Base-by-base conservation (phyloP, 2,329 filamentous ascomycete genomes). In the Diaporthe sp. region DNA sequence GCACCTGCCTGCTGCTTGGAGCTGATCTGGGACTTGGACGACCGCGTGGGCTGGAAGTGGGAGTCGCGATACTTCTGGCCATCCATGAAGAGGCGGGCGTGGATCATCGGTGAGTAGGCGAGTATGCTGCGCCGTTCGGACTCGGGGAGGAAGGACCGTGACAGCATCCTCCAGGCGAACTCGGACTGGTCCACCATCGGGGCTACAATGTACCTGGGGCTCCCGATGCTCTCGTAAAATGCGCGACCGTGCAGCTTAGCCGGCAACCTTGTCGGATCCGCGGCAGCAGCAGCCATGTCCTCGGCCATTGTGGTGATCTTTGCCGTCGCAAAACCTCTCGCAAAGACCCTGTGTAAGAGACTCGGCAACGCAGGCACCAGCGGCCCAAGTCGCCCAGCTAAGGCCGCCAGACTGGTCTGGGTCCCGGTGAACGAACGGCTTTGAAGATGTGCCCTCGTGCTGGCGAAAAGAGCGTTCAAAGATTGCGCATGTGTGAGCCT, bases 111-210 rank as follows among this genome's bases (percentile, higher is more conserved):
- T 1, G 95, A 95, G 82, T 99, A 99, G 66, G 95, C 94, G 58
- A 98, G 90, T 45, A 98, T 86, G 30, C 88, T 89, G 72, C 88
- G 87, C 60, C 91, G 89, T 71, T 92, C 87, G 66, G 91, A 86
- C 8, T 92, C 84, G 1, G 94, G 89, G 79, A 98, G 91, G 84
- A 97, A 98, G 9, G 96, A 98, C 78, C 97, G 92, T n/a, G 94
- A 94, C 78, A 99, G 92, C 89, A 98, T 93, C 79, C 97, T 94
- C 97, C 97, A 99, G 80, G 96, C 97, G 86, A 98, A 98, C 87
- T 99, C 97, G 42, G 95, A 98, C 83, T 98, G 95, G 81, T 99
- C 96, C 30, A 99, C 97, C 97, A 99, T 99, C 47, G 97, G 97
- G 45, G 97, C 97, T 72, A 99, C 89, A 40, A 99, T 91, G 78